phyloP scores from a whole-genome alignment of 2,329 filamentous ascomycete species.

The Neurospora crassa region DNA sequence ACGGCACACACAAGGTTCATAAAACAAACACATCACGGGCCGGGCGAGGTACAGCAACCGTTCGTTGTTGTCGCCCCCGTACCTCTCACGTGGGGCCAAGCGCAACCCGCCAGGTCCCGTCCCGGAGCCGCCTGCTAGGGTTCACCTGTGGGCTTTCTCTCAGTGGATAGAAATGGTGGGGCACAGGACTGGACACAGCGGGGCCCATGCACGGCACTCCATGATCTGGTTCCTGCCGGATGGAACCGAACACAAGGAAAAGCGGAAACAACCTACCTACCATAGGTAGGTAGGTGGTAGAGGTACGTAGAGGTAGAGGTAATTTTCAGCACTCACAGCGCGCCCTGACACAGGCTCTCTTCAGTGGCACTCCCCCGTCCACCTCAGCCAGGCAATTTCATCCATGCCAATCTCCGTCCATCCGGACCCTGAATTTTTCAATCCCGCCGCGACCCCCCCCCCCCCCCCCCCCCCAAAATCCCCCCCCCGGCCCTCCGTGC shows the following conservation, averaged over 20 bases:
- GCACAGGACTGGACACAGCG: background rate
- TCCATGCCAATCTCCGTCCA: background rate
- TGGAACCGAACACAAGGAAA: conserved; percentile 8
- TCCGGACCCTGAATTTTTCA: background rate
- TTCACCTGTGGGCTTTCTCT: background rate
- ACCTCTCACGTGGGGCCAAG: background rate
- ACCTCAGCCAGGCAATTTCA: too few species aligned
- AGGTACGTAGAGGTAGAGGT: too few species aligned
- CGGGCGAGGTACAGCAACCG: too few species aligned
- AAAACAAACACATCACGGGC: too few species aligned
- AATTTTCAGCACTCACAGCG: background rate
- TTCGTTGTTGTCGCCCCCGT: background rate
- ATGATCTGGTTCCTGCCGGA: conserved; percentile 7
- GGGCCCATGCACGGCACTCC: background rate
- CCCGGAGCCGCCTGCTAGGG: background rate
- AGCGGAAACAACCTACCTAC: conserved; percentile 1
- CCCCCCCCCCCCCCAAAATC: too few species aligned
- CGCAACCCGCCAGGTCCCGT: background rate
- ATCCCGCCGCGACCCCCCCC: too few species aligned
- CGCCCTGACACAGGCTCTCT: background rate
- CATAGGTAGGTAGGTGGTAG: background rate
- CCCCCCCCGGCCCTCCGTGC: too few species aligned
- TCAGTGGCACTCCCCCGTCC: background rate
- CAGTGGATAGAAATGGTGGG: background rate
- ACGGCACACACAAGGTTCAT: too few species aligned